A percentile compares a stretch with the other conserved stretches of the same genome.
Conservation (phyloP, 805 yeast species). For the Ogataea naganishii region DNA sequence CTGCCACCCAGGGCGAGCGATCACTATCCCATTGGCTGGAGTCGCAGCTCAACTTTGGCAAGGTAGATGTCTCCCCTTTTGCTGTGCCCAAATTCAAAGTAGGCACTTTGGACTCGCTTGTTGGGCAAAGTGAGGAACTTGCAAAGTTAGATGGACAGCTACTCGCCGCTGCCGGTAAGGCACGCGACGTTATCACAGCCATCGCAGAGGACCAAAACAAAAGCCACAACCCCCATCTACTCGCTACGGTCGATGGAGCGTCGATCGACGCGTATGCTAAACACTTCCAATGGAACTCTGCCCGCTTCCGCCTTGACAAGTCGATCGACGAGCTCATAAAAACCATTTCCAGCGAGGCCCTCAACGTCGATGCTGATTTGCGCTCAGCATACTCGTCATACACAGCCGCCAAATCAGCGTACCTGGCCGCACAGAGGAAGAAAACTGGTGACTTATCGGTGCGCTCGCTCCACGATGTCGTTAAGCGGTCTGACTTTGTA, state of each 20-base stretch:
- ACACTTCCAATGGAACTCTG: conserved; percentile 78
- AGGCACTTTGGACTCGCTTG: conserved; percentile 88
- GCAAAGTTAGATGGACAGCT: conserved; percentile 76
- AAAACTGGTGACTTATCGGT: conserved; percentile 90
- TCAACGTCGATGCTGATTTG: conserved; percentile 79
- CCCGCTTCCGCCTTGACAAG: conserved; percentile 79
- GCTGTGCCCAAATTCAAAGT: conserved; percentile 81
- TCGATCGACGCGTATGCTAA: conserved; percentile 58
- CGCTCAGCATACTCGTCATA: conserved; percentile 66
- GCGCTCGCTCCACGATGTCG: conserved; percentile 83
- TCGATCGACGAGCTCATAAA: conserved; percentile 70
- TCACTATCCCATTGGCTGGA: conserved; percentile 42
- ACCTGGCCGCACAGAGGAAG: conserved; percentile 85
- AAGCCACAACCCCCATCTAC: conserved; percentile 12
- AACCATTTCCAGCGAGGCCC: conserved; percentile 65
- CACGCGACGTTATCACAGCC: conserved; percentile 59
- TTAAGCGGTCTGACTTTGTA: conserved; percentile 75
- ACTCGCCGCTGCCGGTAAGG: conserved; percentile 58
- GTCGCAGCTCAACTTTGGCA: conserved; percentile 45
- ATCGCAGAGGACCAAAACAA: conserved; percentile 25
- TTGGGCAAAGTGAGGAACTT: conserved; percentile 85
- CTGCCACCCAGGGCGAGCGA: conserved; percentile 20
- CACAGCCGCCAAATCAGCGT: conserved; percentile 73
- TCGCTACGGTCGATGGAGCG: conserved; percentile 27
- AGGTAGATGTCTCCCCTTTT: conserved; percentile 46